Conservation (phyloP, 352 stramenopile genomes). For the Phytophthora nicotianae region DNA sequence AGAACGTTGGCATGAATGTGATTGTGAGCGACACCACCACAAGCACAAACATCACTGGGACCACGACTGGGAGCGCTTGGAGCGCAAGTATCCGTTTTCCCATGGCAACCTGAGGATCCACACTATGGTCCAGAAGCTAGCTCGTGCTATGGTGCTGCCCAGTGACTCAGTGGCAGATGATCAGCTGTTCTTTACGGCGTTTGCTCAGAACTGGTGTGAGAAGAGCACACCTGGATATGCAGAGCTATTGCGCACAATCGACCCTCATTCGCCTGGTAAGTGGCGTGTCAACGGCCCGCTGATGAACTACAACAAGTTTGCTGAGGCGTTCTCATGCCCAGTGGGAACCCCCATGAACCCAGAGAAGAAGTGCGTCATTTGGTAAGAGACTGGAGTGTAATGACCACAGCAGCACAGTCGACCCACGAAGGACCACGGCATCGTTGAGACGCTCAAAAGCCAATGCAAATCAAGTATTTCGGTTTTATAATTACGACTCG, state of each 20-base stretch:
- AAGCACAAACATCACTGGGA: conserved; percentile 20
- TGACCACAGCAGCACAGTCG: too few relatives aligned
- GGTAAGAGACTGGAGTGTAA: conserved; percentile 37
- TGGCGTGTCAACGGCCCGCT: conserved; percentile 71
- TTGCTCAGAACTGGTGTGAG: conserved; percentile 71
- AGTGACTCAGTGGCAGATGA: conserved; percentile 39
- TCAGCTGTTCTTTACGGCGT: conserved; percentile 72
- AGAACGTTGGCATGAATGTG: conserved; percentile 15
- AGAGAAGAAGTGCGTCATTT: conserved; percentile 66
- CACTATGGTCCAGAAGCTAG: conserved; percentile 32
- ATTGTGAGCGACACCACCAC: conserved; percentile 11
- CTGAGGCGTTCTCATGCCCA: conserved; percentile 65
- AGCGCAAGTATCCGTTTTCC: conserved; percentile 34
- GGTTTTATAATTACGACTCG: too few relatives aligned
- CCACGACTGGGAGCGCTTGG: conserved; percentile 15
- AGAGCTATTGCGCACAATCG: conserved; percentile 53
- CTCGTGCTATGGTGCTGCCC: conserved; percentile 34
- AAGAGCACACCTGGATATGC: conserved; percentile 51
- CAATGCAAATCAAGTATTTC: too few relatives aligned
- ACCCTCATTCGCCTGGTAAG: conserved; percentile 64
- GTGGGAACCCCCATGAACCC: conserved; percentile 73
- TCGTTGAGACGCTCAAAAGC: too few relatives aligned
- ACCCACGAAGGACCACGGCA: too few relatives aligned
- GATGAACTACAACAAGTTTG: conserved; percentile 74
- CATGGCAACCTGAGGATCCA: conserved; percentile 24